A percentile compares a stretch with the other conserved stretches of the same genome.
Evolutionary conservation across 169 alveolate species (phyloP).

Genomic region (Cryptosporidium parvum): DNA sequence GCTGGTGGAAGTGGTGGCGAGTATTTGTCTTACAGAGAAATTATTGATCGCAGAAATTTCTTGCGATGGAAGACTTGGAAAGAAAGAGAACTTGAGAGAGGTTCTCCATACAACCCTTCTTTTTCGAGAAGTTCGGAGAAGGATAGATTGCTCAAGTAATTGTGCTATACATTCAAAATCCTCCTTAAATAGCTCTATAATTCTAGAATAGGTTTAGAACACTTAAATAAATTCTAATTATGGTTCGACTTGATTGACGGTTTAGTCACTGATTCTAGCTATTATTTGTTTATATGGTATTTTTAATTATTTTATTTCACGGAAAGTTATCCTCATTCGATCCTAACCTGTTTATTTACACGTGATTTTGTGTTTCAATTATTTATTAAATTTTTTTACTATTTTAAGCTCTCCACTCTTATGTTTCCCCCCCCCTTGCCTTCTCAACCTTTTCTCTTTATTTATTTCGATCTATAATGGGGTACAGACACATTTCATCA

Average conservation of each 20-base stretch:
- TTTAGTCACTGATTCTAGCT: not conserved
- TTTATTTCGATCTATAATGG: not conserved
- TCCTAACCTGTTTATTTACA: too few relatives aligned
- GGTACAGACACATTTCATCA: too few relatives aligned
- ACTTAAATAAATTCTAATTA: not conserved
- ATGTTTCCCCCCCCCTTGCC: not conserved
- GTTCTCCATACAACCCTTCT: slow-evolving; percentile 47
- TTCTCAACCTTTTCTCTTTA: not conserved
- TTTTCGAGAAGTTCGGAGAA: slow-evolving; percentile 64
- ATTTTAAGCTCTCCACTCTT: not conserved
- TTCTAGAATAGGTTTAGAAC: not conserved
- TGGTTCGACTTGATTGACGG: not conserved
- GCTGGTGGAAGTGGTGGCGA: slow-evolving; percentile 76
- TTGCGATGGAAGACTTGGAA: slow-evolving; percentile 75
- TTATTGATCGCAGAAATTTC: slow-evolving; percentile 62
- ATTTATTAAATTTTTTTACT: too few relatives aligned
- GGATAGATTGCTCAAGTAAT: slow-evolving; percentile 50
- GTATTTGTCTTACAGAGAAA: slow-evolving; percentile 69
- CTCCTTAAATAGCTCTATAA: not conserved
- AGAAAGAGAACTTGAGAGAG: slow-evolving; percentile 75
- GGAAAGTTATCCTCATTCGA: not conserved
- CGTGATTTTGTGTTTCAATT: not conserved
- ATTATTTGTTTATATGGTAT: not conserved
- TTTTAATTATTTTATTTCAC: too few relatives aligned
- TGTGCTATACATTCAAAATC: not conserved